Evolutionary conservation across 2,329 filamentous ascomycete genomes (phyloP).

Genomic region (Stachybotrys echinatus): DNA sequence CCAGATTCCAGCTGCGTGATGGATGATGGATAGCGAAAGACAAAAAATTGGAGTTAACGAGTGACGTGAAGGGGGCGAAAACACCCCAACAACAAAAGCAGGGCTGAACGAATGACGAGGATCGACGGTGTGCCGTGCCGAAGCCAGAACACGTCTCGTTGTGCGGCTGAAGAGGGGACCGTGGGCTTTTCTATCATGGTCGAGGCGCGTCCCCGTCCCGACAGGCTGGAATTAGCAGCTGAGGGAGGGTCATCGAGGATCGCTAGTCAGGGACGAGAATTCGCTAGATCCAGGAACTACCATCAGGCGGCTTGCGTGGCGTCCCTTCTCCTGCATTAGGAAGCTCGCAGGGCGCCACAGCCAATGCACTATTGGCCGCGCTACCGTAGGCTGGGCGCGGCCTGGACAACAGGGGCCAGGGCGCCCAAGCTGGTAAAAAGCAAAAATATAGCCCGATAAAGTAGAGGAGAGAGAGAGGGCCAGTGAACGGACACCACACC

Average conservation of each 20-base stretch:
- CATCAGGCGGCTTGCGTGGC: too few relatives aligned
- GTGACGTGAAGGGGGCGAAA: not conserved
- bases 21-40: too few relatives aligned
- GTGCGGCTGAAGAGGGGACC: not conserved
- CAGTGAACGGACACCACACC: not conserved
- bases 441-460: not conserved
- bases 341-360: not conserved
- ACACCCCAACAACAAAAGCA: not conserved
- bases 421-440: too few relatives aligned
- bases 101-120: not conserved
- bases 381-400: not conserved
- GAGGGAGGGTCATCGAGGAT: not conserved
- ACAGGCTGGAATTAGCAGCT: not conserved
- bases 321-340: not conserved
- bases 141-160: not conserved
- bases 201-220: not conserved
- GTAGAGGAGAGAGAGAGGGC: not conserved
- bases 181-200: not conserved
- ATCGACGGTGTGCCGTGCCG: not conserved
- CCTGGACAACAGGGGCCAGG: not conserved
- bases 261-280: not conserved
- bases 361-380: not conserved
- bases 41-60: not conserved
- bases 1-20: not conserved
- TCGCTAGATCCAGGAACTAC: not conserved